These are phyloP conservation scores for Hyparrhenia diplandra DNA, from an alignment of 176 grass and related monocot genomes.

Conservation along the genomic window DNA sequence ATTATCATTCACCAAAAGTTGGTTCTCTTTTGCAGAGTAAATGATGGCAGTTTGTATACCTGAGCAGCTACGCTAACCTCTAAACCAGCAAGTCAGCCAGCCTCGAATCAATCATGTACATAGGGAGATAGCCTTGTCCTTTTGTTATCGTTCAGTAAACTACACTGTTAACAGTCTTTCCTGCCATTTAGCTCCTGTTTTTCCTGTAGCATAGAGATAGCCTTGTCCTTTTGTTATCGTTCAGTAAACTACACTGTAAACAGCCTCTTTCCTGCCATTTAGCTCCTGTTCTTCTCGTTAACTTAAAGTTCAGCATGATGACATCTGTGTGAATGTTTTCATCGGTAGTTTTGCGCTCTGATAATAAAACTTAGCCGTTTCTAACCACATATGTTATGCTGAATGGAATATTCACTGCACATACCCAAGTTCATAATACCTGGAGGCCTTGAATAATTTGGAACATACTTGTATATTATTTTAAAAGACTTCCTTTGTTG, in stretches of 20 bases:
- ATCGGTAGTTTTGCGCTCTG: neutral
- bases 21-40: neutral
- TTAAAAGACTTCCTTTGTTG: too few species aligned
- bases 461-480: too few species aligned
- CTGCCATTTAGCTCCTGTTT: neutral
- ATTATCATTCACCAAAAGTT: neutral
- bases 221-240: neutral
- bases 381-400: neutral
- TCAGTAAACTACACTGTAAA: neutral
- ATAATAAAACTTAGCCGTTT: neutral
- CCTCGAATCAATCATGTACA: neutral
- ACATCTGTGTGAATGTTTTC: neutral
- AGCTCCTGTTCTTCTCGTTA: too few species aligned
- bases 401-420: neutral
- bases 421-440: neutral
- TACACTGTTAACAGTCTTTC: neutral
- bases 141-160: neutral
- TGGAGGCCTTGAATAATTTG: too few species aligned
- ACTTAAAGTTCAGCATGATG: neutral
- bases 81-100: neutral
- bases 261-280: neutral
- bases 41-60: neutral
- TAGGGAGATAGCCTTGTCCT: neutral
- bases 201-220: neutral
- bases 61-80: constrained; percentile 15